These are phyloP conservation scores for Candida succiphila DNA, from an alignment of 805 yeast species.

Conservation along the genomic window DNA sequence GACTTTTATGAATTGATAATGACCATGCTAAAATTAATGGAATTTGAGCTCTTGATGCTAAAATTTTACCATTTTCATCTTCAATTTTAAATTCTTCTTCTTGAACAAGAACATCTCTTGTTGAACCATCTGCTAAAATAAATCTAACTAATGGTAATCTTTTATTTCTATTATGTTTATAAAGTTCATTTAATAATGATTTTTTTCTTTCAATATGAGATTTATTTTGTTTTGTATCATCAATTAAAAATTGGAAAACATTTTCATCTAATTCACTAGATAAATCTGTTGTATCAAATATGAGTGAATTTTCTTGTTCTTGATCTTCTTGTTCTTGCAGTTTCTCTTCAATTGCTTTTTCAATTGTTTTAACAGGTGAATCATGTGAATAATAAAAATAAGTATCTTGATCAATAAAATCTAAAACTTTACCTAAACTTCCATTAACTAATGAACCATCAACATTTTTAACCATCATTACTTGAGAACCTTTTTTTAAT, in stretches of 20 bases:
- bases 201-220: conserved; percentile 38
- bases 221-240: conserved; percentile 5
- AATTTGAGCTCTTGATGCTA: conserved; percentile 69
- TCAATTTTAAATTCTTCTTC: conserved; percentile 78
- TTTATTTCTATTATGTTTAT: conserved; percentile 31
- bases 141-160: conserved; percentile 75
- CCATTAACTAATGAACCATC: conserved; percentile 72
- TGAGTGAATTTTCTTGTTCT: not conserved
- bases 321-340: not conserved
- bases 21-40: conserved; percentile 97
- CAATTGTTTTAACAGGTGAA: not conserved
- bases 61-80: conserved; percentile 56
- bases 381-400: conserved; percentile 30
- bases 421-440: conserved; percentile 54
- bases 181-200: conserved; percentile 30
- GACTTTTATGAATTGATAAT: conserved; percentile 88
- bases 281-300: not conserved
- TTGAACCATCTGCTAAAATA: conserved; percentile 55
- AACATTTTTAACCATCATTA: conserved; percentile 71
- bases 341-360: not conserved
- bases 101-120: conserved; percentile 67
- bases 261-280: not conserved
- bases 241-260: not conserved
- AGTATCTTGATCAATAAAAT: conserved; percentile 37
- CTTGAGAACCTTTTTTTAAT: conserved; percentile 68